Evolutionary conservation across 2,329 filamentous ascomycete species (phyloP), one percentile per base, ranked within the genome.

Genomic region (Cladosporium sp.): DNA sequence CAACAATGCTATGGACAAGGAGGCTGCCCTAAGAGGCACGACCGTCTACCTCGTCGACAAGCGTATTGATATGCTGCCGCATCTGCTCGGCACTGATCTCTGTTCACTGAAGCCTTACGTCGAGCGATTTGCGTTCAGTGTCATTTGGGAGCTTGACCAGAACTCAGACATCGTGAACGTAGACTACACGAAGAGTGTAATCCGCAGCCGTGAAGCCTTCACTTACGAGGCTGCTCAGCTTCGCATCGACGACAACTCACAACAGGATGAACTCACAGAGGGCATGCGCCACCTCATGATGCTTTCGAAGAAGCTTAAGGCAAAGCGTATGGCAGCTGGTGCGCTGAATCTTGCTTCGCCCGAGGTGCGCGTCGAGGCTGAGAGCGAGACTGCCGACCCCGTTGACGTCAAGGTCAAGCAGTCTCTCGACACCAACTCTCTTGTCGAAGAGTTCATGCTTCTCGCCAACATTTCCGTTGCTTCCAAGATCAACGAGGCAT

Each of bases 361-460:
- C 18, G 96, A 99, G 83, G 93, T 99, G 74, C 93, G 93, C 78
- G 92, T 99, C 33, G 92, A 97, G 78, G 91, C 91, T 74, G 94
- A 97, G 77, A 96, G 91, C 10, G 95, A 99, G 79, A 96, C 94
- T 0, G 96, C 93, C 1, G 95, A 98, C 75, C 94, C 95, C 0
- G 90, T 97, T 64, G 95, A 98, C 73, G 92, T 99, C 71, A 93
- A 98, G 83, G 96, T 93, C 6, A 99, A 99, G 80, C 86, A 93
- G 72, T 88, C 93, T 61, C 88, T 99, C 44, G 93, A 95, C 74
- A 99, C 95, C 62, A 99, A 98, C 82, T 97, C 94, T 26, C 86
- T 99, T 5, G 96, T 99, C 31, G 95, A 99, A 77, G 95, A 99
- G 77, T 98, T 99, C 84, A 99, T 99, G 95, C 84, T 99, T 75